Conservation (phyloP, 2,329 filamentous ascomycete species). For the Aspergillus carbonarius region DNA sequence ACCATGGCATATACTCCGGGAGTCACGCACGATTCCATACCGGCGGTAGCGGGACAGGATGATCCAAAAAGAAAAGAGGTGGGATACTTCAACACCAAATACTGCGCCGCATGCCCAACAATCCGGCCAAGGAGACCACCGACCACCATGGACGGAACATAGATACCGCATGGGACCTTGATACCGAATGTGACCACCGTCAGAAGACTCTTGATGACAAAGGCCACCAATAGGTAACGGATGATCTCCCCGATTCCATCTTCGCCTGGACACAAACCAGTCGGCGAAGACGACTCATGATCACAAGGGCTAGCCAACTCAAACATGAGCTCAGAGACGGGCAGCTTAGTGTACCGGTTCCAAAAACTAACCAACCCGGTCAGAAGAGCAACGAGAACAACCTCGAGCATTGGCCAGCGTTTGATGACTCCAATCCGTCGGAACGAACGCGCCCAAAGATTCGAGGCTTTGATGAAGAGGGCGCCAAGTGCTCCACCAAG, state of each 20-base stretch:
- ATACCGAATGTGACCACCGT: conserved; percentile 93
- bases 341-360: conserved; percentile 85
- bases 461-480: conserved; percentile 93
- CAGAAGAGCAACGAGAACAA: conserved; percentile 78
- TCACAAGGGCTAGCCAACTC: conserved; percentile 89
- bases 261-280: conserved; percentile 74
- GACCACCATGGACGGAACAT: conserved; percentile 98
- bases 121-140: conserved; percentile 88
- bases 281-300: conserved; percentile 59
- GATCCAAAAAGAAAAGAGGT: conserved; percentile 68
- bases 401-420: conserved; percentile 78
- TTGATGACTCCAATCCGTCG: conserved; percentile 79
- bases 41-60: conserved; percentile 64
- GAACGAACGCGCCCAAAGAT: conserved; percentile 85
- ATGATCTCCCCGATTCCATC: conserved; percentile 80
- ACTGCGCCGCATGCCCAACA: conserved; percentile 82
- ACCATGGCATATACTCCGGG: conserved; percentile 96
- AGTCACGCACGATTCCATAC: conserved; percentile 81
- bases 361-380: conserved; percentile 88
- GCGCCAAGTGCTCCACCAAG: conserved; percentile 83
- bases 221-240: conserved; percentile 69
- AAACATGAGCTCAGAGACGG: conserved; percentile 85
- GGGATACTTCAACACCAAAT: conserved; percentile 71
- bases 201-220: conserved; percentile 84
- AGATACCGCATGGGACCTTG: conserved; percentile 94